These are phyloP conservation scores for Ramicandelaber brevisporus DNA, from an alignment of 192 early-diverging fungal species.

Conservation along the genomic window DNA sequence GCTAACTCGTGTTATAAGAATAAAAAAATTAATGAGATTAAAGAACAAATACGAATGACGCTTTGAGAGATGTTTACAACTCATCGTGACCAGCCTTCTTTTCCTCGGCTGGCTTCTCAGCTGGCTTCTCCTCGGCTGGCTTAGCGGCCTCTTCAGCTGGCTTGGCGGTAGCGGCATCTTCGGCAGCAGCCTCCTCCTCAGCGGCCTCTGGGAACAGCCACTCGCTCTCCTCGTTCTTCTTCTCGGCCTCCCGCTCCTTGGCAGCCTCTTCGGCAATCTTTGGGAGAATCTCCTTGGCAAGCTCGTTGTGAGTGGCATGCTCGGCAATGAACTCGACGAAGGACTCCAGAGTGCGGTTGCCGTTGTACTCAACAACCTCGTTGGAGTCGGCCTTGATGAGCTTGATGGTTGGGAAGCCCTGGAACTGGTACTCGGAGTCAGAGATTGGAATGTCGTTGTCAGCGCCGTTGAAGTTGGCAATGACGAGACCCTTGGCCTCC, in stretches of 20 bases:
- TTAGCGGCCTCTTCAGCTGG: conserved; percentile 2
- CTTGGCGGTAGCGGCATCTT: conserved; percentile 1
- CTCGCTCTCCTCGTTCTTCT: conserved; percentile 6
- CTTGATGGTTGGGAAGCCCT: conserved; percentile 91
- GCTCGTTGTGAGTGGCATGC: conserved; percentile 31
- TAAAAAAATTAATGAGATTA: not conserved
- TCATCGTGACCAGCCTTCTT: conserved; percentile 5
- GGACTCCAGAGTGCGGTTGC: conserved; percentile 54
- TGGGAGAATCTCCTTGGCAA: conserved; percentile 10
- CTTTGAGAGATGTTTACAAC: conserved; percentile 5
- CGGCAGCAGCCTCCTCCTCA: conserved; percentile 5
- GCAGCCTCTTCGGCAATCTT: conserved; percentile 9
- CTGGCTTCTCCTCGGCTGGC: conserved; percentile 1
- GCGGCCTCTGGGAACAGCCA: conserved; percentile 7
- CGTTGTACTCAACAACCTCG: conserved; percentile 54
- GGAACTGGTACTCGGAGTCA: conserved; percentile 32
- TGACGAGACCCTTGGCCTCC: conserved; percentile 26
- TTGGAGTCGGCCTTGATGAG: conserved; percentile 66
- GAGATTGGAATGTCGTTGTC: conserved; percentile 71
- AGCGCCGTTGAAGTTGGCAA: conserved; percentile 91
- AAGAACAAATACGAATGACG: not conserved
- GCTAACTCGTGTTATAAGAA: too few species aligned
- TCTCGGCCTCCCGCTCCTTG: conserved; percentile 6
- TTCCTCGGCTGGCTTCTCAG: conserved; percentile 1
- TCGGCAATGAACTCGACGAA: conserved; percentile 54